Base-by-base conservation (phyloP, 129 eudicot species). In the Chrysanthemum makinoi region DNA sequence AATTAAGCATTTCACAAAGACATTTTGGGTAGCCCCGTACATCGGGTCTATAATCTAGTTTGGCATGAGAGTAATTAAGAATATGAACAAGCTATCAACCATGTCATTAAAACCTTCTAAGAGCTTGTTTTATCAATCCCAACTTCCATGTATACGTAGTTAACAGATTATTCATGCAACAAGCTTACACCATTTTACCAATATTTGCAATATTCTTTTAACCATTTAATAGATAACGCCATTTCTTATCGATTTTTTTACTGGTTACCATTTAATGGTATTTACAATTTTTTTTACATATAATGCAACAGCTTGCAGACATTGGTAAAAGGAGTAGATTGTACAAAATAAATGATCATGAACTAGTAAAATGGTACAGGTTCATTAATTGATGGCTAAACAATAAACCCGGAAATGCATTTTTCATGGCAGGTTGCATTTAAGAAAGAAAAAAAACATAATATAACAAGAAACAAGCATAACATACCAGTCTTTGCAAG, bases 401-500 rank as follows among this genome's bases (percentile, higher is more conserved):
- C 18, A 39, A 10, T 44, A 12, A 19, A 10, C 13, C 28, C 51
- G 51, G 56, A 14, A 33, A 5, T 35, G 24, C 56, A 14, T 6
- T 35, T 35, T 35, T 35, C 43, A 35, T 35, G 43, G 8, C 43
- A 35, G 43, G 43, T 35, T 35, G 43, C 43, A 35, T 35, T 35
- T 6, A 5, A 35, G 1, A 3, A 6, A n/a, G 2, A 10, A 43
- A 65, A 0, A 2, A 26, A 61, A 28, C 35, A 62, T 16, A 28
- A 12, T 60, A 17, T 62, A 10, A 62, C 52, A 47, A 49, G 13
- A 16, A 49, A 17, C 17, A 57, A 6, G 56, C 9, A 20, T 22
- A 58, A 39, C 69, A 66, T 86, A 86, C 91, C 91, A 83, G 76
- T 86, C 91, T 86, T 78, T 83, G 80, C 91, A 86, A n/a, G 74